A percentile compares a stretch with the other conserved stretches of the same genome.
Conservation (phyloP, 169 alveolate genomes). For the Plasmodium blacklocki region DNA sequence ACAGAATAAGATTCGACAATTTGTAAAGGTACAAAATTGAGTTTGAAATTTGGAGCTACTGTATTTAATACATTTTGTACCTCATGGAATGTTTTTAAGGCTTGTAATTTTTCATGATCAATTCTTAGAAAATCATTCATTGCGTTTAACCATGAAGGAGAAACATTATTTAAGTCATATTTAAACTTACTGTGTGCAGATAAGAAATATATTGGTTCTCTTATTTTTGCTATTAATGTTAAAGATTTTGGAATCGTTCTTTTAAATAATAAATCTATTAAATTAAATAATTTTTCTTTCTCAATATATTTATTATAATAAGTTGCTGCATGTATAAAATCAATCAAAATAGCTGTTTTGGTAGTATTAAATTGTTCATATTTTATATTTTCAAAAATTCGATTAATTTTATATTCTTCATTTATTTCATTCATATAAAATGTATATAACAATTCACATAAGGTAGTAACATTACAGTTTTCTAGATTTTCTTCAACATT, state of each 20-base stretch:
- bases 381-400: conserved; percentile 56
- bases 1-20: conserved; percentile 60
- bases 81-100: conserved; percentile 74
- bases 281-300: conserved; percentile 32
- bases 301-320: conserved; percentile 58
- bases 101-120: conserved; percentile 77
- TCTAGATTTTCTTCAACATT: conserved; percentile 73
- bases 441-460: conserved; percentile 70
- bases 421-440: conserved; percentile 76
- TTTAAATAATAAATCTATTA: conserved; percentile 51
- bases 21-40: conserved; percentile 73
- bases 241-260: conserved; percentile 68
- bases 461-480: conserved; percentile 48
- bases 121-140: conserved; percentile 75
- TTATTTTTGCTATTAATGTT: conserved; percentile 70
- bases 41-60: conserved; percentile 57
- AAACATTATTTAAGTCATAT: conserved; percentile 46
- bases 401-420: conserved; percentile 72
- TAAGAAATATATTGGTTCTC: conserved; percentile 71
- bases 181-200: conserved; percentile 23
- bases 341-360: conserved; percentile 69
- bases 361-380: conserved; percentile 71
- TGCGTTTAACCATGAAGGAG: conserved; percentile 75
- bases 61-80: conserved; percentile 74
- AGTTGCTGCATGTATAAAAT: conserved; percentile 76